Evolutionary conservation across 2,329 filamentous ascomycete genomes (phyloP), one percentile per base, ranked within the genome.

Genomic region (Nemania serpens): DNA sequence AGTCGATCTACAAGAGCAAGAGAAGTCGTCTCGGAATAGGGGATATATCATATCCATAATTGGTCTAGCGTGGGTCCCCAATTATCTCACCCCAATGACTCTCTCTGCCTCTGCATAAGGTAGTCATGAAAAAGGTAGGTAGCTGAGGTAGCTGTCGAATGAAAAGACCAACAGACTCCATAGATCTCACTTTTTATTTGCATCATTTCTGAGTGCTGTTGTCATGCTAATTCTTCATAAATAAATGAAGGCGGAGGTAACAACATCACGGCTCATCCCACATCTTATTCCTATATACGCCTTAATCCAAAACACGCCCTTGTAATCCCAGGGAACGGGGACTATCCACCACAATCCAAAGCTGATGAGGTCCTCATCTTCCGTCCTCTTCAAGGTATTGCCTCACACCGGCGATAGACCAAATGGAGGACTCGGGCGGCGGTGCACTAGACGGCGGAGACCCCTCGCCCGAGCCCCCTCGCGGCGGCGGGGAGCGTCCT

Each of bases 321-420:
- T 46, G 20, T 18, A 33, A 55, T 22, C 41, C 39, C 41, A 20
- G 34, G 17, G 42, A 46, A 43, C 20, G 13, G 42, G 1, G 20
- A 45, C 20, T 20, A 15, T 25, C 25, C 20, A 25, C 20, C 42
- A 15, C 42, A 15, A 25, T 25, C 42, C 13, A 45, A 65, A 63
- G 69, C 67, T 71, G 68, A 74, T 74, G 72, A 71, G 63, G 66
- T 57, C 69, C 67, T 62, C 66, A 60, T 64, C 64, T 52, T 47
- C 61, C 37, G 41, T 62, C 58, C 64, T 69, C 65, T 68, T 68
- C 55, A 71, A 70, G 72, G 73, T 72, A 71, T 66, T 73, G 68
- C 71, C 72, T 71, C 72, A 73, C 65, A 74, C 71, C 39, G 68
- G 68, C 71, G 73, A 74, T 67, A 71, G 71, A 59, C 73, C 71